Conservation (phyloP, 148 eudicot genomes). For the Drosera capensis region DNA sequence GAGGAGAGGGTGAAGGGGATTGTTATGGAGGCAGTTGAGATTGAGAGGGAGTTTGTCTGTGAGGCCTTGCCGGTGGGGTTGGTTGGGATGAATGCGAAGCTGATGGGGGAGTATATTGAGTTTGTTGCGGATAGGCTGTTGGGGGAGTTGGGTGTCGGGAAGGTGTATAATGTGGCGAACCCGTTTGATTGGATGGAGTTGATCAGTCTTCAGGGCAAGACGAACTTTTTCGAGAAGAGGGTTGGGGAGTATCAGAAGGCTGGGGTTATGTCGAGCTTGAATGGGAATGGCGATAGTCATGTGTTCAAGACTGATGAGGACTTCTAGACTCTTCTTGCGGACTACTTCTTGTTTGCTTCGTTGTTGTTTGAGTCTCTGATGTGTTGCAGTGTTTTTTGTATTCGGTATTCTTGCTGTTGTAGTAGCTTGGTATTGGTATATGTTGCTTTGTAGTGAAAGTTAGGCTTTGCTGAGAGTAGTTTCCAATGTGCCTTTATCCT, state of each 20-base stretch:
- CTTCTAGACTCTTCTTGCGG: constrained; percentile 19
- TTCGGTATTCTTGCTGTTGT: neutral
- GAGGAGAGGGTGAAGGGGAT: constrained; percentile 45
- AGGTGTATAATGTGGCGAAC: constrained; percentile 34
- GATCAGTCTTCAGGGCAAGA: constrained; percentile 62
- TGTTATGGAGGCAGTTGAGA: constrained; percentile 42
- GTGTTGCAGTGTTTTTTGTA: neutral
- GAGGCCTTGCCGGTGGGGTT: constrained; percentile 58
- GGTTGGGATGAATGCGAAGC: constrained; percentile 59
- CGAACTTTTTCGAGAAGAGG: constrained; percentile 75
- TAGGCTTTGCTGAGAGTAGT: no score
- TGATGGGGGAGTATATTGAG: constrained; percentile 74
- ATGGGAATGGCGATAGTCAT: constrained; percentile 39
- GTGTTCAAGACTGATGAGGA: constrained; percentile 64
- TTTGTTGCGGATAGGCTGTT: constrained; percentile 58
- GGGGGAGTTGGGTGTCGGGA: constrained; percentile 40
- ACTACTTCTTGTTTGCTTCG: neutral
- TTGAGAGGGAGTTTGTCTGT: constrained; percentile 62
- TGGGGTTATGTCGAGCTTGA: constrained; percentile 48
- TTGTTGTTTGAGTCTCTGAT: constrained; percentile 1
- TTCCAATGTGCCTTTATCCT: no score
- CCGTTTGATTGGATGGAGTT: constrained; percentile 87
- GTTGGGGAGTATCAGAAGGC: constrained; percentile 88
- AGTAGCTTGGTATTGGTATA: constrained; percentile 3
- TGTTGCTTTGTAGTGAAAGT: no score